phyloP scores from a whole-genome alignment of 2,329 filamentous ascomycete genomes.

The Claviceps capensis region DNA sequence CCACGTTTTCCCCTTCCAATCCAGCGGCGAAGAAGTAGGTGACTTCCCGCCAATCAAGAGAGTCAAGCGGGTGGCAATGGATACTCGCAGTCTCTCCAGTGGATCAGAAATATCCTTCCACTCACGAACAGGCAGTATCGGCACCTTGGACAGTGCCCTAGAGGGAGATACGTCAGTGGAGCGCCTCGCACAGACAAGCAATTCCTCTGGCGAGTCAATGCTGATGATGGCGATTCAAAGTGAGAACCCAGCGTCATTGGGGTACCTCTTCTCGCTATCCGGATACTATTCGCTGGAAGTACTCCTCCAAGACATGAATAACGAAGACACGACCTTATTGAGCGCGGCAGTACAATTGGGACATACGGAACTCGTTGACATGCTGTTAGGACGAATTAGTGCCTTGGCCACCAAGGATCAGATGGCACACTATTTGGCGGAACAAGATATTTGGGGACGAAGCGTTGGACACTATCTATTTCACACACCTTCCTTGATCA shows the following conservation, averaged over 20 bases:
- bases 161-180: conserved; percentile 82
- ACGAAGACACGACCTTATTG: conserved; percentile 77
- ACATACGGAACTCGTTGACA: conserved; percentile 58
- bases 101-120: conserved; percentile 73
- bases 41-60: conserved; percentile 30
- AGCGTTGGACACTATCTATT: conserved; percentile 95
- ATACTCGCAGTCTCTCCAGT: conserved; percentile 75
- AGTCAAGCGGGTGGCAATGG: conserved; percentile 75
- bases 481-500: conserved; percentile 71
- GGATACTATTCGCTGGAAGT: conserved; percentile 60
- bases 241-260: conserved; percentile 56
- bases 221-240: conserved; percentile 75
- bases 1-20: conserved; percentile 86
- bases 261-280: conserved; percentile 64
- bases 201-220: conserved; percentile 66
- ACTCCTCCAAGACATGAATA: conserved; percentile 73
- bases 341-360: conserved; percentile 84
- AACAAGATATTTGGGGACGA: conserved; percentile 72
- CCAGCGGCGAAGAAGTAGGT: conserved; percentile 29
- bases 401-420: conserved; percentile 38
- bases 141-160: conserved; percentile 56
- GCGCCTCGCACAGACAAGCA: conserved; percentile 56
- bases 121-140: conserved; percentile 66
- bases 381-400: conserved; percentile 59
- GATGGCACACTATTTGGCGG: conserved; percentile 54